A percentile compares a stretch with the other conserved stretches of the same genome.
These are phyloP conservation scores for Goniomonas avonlea DNA, from an alignment of 78 protist genomes.

Conservation along the genomic window DNA sequence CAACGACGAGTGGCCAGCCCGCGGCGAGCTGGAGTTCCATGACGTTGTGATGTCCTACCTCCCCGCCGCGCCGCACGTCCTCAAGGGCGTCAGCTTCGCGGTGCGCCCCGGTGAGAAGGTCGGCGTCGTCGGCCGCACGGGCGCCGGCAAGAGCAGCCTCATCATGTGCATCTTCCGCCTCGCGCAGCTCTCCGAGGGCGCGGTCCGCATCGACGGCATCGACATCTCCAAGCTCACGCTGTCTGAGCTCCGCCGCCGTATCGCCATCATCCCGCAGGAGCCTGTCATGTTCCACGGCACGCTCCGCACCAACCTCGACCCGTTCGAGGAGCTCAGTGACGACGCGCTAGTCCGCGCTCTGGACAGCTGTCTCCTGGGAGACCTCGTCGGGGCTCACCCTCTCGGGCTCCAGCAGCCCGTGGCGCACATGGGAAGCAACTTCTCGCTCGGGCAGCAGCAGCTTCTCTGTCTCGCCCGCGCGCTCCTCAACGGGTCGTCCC, in stretches of 20 bases:
- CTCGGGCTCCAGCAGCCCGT: not conserved
- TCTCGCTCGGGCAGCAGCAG: slow-evolving; percentile 37
- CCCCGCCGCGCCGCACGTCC: not conserved
- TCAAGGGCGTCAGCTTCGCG: slow-evolving; percentile 33
- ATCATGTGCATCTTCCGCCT: slow-evolving; percentile 72
- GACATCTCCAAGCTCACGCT: slow-evolving; percentile 33
- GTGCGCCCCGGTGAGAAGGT: slow-evolving; percentile 60
- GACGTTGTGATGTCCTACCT: slow-evolving; percentile 44
- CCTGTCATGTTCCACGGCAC: slow-evolving; percentile 60
- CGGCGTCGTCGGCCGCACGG: slow-evolving; percentile 92
- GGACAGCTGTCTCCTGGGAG: not conserved
- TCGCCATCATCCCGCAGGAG: slow-evolving; percentile 73
- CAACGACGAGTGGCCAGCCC: slow-evolving; percentile 13
- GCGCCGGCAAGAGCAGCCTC: slow-evolving; percentile 78
- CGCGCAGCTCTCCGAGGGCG: slow-evolving; percentile 52
- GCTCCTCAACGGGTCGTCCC: too few species aligned
- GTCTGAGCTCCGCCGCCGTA: slow-evolving; percentile 38
- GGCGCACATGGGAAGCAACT: slow-evolving; percentile 24
- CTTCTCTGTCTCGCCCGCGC: slow-evolving; percentile 43
- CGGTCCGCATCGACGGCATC: slow-evolving; percentile 40
- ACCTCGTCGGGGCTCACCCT: not conserved
- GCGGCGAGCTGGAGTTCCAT: slow-evolving; percentile 19
- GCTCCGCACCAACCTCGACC: slow-evolving; percentile 33
- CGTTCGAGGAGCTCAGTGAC: slow-evolving; percentile 12
- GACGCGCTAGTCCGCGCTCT: slow-evolving; percentile 22